Percentiles rank a stretch among this genome's conserved stretches.
Conservation (phyloP, 306 rosid genomes). For the Vicia sativa region DNA sequence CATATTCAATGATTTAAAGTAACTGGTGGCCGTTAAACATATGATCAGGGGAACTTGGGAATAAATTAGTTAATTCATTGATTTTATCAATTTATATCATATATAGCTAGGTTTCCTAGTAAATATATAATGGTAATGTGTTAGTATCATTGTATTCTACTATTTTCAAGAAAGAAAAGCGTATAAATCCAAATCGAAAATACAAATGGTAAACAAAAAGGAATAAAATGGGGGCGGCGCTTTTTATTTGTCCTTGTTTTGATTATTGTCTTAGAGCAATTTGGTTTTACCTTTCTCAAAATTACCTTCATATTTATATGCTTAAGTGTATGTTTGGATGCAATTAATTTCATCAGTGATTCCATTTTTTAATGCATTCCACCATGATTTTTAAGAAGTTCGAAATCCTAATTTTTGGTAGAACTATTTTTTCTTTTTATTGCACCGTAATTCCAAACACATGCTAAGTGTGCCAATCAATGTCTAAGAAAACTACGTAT, state of each 20-base stretch:
- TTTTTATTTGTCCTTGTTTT: slow-evolving; percentile 57
- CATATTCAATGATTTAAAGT: slow-evolving; percentile 18
- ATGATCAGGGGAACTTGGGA: slow-evolving; percentile 26
- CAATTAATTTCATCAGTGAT: too few species aligned
- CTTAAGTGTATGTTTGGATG: too few species aligned
- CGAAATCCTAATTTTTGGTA: too few species aligned
- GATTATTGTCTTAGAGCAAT: slow-evolving; percentile 34
- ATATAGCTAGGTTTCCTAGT: neutral
- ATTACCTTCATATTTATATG: slow-evolving; percentile 1
- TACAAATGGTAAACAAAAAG: slow-evolving; percentile 39
- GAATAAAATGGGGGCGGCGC: slow-evolving; percentile 60
- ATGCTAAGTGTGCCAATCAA: slow-evolving; percentile 28
- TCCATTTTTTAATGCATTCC: too few species aligned
- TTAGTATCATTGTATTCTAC: slow-evolving; percentile 33
- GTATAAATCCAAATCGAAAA: slow-evolving; percentile 43
- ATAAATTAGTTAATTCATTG: slow-evolving; percentile 32
- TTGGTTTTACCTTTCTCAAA: slow-evolving; percentile 42
- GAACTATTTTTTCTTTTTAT: too few species aligned
- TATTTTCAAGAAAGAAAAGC: slow-evolving; percentile 38
- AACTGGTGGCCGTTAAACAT: slow-evolving; percentile 35
- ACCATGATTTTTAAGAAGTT: too few species aligned
- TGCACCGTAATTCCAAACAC: too few species aligned
- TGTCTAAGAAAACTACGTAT: slow-evolving; percentile 52
- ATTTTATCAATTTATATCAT: slow-evolving; percentile 19
- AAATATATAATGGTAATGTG: slow-evolving; percentile 2